Evolutionary conservation across 1,139 yeast species (phyloP).

Genomic region (Kluyveromyces sp.): DNA sequence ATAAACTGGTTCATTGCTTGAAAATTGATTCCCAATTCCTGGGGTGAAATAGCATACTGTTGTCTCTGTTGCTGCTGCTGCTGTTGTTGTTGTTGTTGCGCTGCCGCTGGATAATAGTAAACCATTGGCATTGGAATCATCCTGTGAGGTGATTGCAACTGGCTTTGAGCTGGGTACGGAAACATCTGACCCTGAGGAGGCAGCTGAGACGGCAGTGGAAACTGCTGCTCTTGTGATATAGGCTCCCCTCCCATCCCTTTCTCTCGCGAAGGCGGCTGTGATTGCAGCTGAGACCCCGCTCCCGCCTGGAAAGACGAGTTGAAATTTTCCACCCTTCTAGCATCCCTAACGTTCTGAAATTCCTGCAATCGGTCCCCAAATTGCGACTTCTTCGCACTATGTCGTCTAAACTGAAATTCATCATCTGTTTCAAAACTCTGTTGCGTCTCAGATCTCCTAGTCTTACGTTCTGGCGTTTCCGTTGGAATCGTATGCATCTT

Average conservation of each 20-base stretch:
- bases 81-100: not conserved
- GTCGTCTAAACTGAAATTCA: slow-evolving; percentile 28
- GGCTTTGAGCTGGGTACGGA: slow-evolving; percentile 9
- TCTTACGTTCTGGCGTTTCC: slow-evolving; percentile 7
- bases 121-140: slow-evolving; percentile 18
- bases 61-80: not conserved
- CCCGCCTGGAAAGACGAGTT: slow-evolving; percentile 20
- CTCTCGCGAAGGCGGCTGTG: slow-evolving; percentile 4
- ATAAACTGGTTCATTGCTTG: slow-evolving; percentile 5
- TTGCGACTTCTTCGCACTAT: slow-evolving; percentile 18
- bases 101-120: slow-evolving; percentile 2
- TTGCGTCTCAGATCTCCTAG: not conserved
- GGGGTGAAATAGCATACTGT: slow-evolving; percentile 1
- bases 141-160: slow-evolving; percentile 15
- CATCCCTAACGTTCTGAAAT: slow-evolving; percentile 22
- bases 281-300: slow-evolving; percentile 1
- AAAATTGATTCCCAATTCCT: slow-evolving; percentile 3
- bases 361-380: slow-evolving; percentile 27
- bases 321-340: slow-evolving; percentile 28
- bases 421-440: slow-evolving; percentile 22
- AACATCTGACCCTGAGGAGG: slow-evolving; percentile 1
- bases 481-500: slow-evolving; percentile 11
- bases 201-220: not conserved
- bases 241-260: not conserved
- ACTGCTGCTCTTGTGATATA: not conserved